These are phyloP conservation scores for Aspergillus ochraceoroseus DNA, from an alignment of 2,329 filamentous ascomycete species.

Conservation along the genomic window DNA sequence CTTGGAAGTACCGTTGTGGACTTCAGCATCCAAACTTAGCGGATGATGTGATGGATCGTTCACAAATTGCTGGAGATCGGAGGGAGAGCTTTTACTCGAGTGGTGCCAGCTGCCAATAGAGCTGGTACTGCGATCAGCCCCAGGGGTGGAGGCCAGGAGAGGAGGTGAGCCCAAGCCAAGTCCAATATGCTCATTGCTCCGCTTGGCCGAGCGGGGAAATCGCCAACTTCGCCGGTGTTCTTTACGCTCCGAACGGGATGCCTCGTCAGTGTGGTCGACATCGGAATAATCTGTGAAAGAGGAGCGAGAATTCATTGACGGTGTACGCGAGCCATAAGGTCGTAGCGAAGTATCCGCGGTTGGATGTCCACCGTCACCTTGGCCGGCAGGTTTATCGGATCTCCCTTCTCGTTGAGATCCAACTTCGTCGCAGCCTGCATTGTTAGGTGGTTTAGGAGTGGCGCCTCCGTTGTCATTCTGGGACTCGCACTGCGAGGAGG, in stretches of 20 bases:
- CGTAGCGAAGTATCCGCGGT: slow-evolving; percentile 53
- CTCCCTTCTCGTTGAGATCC: slow-evolving; percentile 18
- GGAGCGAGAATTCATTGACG: slow-evolving; percentile 67
- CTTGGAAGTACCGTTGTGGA: slow-evolving; percentile 31
- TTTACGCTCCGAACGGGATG: slow-evolving; percentile 52
- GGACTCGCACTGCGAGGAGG: slow-evolving; percentile 26
- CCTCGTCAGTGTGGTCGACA: slow-evolving; percentile 65
- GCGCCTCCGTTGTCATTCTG: slow-evolving; percentile 31
- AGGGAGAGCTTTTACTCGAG: slow-evolving; percentile 44
- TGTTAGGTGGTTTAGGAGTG: slow-evolving; percentile 34
- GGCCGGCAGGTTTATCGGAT: slow-evolving; percentile 21
- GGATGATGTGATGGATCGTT: slow-evolving; percentile 35
- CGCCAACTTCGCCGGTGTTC: slow-evolving; percentile 70
- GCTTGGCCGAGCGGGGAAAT: slow-evolving; percentile 54
- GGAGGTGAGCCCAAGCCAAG: slow-evolving; percentile 43
- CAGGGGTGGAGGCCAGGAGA: slow-evolving; percentile 58
- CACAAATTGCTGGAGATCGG: slow-evolving; percentile 41
- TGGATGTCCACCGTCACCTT: slow-evolving; percentile 43
- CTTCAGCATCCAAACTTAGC: slow-evolving; percentile 38
- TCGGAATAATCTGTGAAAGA: slow-evolving; percentile 77
- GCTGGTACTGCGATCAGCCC: slow-evolving; percentile 62
- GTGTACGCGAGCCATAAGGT: slow-evolving; percentile 66
- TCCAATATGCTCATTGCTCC: slow-evolving; percentile 52
- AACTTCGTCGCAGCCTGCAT: slow-evolving; percentile 27
- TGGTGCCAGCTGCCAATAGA: slow-evolving; percentile 60